These are phyloP conservation scores for Starmera dryadoides DNA, from an alignment of 805 yeast species.

Conservation along the genomic window DNA sequence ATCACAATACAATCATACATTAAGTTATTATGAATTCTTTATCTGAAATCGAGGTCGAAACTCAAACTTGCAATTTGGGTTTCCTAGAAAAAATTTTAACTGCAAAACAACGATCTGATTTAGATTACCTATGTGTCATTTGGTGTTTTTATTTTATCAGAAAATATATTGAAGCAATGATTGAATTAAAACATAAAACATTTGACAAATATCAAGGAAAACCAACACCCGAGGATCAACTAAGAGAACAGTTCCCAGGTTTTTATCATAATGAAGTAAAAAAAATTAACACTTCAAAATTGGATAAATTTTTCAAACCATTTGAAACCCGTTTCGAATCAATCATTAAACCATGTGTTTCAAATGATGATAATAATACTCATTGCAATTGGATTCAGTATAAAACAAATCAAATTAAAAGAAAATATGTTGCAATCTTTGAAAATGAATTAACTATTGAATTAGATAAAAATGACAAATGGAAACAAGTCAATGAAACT, in stretches of 20 bases:
- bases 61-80: not conserved
- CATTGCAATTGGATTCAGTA: too few species aligned
- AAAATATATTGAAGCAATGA: not conserved
- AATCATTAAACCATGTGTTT: not conserved
- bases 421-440: too few species aligned
- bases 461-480: not conserved
- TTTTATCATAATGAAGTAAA: too few species aligned
- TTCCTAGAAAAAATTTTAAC: not conserved
- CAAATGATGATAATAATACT: not conserved
- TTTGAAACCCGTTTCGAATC: not conserved
- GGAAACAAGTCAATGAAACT: not conserved
- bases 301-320: not conserved
- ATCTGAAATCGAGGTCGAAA: not conserved
- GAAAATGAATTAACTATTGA: too few species aligned
- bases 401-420: too few species aligned
- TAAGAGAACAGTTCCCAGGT: not conserved
- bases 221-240: too few species aligned
- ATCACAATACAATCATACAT: too few species aligned
- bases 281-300: not conserved
- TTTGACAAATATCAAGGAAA: too few species aligned
- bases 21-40: too few species aligned
- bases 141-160: not conserved
- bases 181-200: not conserved
- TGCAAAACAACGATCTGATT: not conserved
- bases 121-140: not conserved